phyloP scores from a whole-genome alignment of 2,329 filamentous ascomycete genomes.

The Passalora sequoiae region DNA sequence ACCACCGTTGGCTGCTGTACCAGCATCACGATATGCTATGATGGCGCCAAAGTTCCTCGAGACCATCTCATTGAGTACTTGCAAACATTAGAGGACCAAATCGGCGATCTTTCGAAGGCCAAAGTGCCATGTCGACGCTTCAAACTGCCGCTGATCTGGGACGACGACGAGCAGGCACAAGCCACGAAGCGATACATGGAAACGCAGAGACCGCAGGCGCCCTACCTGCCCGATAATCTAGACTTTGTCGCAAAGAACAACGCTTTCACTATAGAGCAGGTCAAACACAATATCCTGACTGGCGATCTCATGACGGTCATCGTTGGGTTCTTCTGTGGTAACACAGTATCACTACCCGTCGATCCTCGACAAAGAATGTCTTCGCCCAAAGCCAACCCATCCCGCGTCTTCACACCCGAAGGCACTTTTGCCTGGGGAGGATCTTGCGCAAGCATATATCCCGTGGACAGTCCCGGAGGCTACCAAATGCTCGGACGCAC shows the following conservation, averaged over 20 bases:
- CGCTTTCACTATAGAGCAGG: constrained; percentile 46
- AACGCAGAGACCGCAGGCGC: constrained; percentile 56
- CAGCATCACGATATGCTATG: constrained; percentile 40
- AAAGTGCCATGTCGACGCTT: constrained; percentile 42
- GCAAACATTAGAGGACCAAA: constrained; percentile 37
- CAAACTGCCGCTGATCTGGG: constrained; percentile 41
- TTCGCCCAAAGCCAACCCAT: constrained; percentile 54
- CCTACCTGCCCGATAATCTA: constrained; percentile 59
- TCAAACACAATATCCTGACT: constrained; percentile 49
- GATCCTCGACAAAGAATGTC: constrained; percentile 52
- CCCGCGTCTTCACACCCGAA: constrained; percentile 52
- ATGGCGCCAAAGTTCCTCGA: constrained; percentile 36
- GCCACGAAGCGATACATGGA: constrained; percentile 58
- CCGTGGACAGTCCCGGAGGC: constrained; percentile 53
- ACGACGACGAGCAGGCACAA: constrained; percentile 42
- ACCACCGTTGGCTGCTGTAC: constrained; percentile 51
- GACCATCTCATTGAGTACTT: constrained; percentile 36
- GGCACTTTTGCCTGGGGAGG: constrained; percentile 55
- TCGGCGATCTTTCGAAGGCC: constrained; percentile 39
- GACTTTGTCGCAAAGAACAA: constrained; percentile 55
- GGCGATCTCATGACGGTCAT: constrained; percentile 50
- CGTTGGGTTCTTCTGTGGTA: constrained; percentile 53
- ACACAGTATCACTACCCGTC: constrained; percentile 49
- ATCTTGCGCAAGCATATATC: constrained; percentile 51
- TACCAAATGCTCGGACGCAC: constrained; percentile 49